Evolutionary conservation across 305 asterid genomes (phyloP).

Genomic region (Rubia balearica): DNA sequence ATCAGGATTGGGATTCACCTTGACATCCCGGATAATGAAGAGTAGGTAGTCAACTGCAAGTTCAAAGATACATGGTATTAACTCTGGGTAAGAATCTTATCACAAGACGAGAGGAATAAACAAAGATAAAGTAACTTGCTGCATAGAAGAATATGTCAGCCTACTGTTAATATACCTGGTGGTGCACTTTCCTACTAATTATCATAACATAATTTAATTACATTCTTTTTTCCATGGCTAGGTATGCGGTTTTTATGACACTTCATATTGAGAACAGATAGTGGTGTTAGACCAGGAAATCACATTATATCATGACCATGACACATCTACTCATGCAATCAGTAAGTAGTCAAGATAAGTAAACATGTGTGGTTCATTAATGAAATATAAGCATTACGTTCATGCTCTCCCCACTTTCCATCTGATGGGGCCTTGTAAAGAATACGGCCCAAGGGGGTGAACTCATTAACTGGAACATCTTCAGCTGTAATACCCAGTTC

Average conservation of each 20-base stretch:
- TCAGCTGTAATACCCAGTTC: slow-evolving; percentile 90
- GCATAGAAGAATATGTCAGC: neutral
- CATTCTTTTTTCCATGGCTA: neutral
- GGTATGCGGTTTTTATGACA: neutral
- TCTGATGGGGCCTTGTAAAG: slow-evolving; percentile 96
- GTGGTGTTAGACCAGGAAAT: neutral
- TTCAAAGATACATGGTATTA: neutral
- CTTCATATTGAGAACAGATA: neutral
- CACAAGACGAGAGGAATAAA: neutral
- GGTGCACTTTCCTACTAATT: neutral
- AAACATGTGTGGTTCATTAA: neutral
- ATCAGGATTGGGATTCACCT: slow-evolving; percentile 72
- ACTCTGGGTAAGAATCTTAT: neutral
- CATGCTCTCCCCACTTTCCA: slow-evolving; percentile 99
- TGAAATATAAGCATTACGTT: slow-evolving; percentile 37
- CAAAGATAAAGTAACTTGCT: neutral
- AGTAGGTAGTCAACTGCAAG: slow-evolving; percentile 91
- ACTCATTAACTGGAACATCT: slow-evolving; percentile 82
- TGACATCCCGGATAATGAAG: slow-evolving; percentile 71
- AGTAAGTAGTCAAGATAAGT: neutral
- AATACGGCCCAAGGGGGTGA: slow-evolving; percentile 77
- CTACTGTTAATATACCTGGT: neutral
- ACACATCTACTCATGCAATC: neutral
- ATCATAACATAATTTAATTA: neutral
- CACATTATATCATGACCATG: neutral